These are phyloP conservation scores for Fusarium chlamydosporum DNA, from an alignment of 2,329 filamentous ascomycete species.

Conservation along the genomic window DNA sequence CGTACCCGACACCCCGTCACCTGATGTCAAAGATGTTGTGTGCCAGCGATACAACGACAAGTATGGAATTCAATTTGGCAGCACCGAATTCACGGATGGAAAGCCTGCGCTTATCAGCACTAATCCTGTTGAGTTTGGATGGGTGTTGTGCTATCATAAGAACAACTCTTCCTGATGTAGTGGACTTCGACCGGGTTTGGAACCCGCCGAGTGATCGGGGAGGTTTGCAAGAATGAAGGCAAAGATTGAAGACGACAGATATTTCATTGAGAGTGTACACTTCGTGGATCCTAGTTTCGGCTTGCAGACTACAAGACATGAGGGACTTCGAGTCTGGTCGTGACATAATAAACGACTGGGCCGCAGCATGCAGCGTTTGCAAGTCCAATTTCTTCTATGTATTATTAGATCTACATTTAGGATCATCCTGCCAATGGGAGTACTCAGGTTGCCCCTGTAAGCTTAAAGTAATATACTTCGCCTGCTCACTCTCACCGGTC, in stretches of 20 bases:
- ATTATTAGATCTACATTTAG: no score
- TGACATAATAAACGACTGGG: neutral
- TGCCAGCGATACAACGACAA: conserved; percentile 37
- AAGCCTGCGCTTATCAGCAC: conserved; percentile 36
- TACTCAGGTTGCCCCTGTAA: no score
- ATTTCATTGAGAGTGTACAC: neutral
- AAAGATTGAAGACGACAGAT: neutral
- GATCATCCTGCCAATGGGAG: no score
- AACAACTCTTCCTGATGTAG: conserved; percentile 13
- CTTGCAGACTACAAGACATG: no score
- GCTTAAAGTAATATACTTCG: no score
- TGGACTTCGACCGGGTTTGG: accelerated
- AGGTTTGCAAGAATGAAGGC: neutral
- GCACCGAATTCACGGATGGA: conserved; percentile 23
- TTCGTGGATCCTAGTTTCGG: neutral
- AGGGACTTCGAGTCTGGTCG: neutral
- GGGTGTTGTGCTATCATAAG: conserved; percentile 33
- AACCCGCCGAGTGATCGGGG: no score
- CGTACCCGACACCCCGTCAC: conserved; percentile 15
- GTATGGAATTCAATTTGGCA: conserved; percentile 37
- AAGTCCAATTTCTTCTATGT: no score
- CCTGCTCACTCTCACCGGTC: no score
- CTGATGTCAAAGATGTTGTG: conserved; percentile 18
- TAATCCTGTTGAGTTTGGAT: conserved; percentile 40
- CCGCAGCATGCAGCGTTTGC: neutral